phyloP scores from a whole-genome alignment of 441 rosid genomes.

The Capsella rubella region DNA sequence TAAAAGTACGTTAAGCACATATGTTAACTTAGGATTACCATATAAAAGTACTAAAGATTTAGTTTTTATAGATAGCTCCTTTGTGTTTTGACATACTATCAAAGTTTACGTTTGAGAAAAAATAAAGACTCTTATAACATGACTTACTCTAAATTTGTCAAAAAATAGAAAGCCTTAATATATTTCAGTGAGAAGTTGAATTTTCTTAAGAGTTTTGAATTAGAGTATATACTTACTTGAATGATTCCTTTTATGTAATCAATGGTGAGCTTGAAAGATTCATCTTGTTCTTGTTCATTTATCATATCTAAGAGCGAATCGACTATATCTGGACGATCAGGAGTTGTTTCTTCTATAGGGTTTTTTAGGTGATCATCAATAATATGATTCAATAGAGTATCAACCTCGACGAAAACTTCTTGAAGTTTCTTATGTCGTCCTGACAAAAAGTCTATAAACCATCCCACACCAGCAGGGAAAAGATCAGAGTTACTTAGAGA shows the following conservation, averaged over 20 bases:
- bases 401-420: conserved; percentile 43
- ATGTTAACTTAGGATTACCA: background rate
- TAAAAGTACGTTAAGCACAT: background rate
- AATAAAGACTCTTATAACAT: no score
- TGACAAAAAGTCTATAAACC: conserved; percentile 51
- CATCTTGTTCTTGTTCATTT: conserved; percentile 19
- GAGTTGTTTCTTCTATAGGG: conserved; percentile 30
- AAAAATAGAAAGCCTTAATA: no score
- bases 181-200: no score
- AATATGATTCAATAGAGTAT: conserved; percentile 48
- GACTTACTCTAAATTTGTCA: no score
- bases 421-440: conserved; percentile 46
- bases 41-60: no score
- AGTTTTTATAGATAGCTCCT: no score
- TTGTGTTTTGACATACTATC: no score
- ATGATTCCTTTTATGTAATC: conserved; percentile 50
- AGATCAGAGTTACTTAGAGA: conserved; percentile 43
- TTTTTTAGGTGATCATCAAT: conserved; percentile 45
- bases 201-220: no score
- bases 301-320: conserved; percentile 26
- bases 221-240: conserved; percentile 42
- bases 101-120: no score
- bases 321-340: conserved; percentile 31
- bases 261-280: conserved; percentile 33
- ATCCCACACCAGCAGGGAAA: conserved; percentile 51